These are phyloP conservation scores for Talaromyces ruber DNA, from an alignment of 495 filamentous ascomycete species.

Conservation along the genomic window DNA sequence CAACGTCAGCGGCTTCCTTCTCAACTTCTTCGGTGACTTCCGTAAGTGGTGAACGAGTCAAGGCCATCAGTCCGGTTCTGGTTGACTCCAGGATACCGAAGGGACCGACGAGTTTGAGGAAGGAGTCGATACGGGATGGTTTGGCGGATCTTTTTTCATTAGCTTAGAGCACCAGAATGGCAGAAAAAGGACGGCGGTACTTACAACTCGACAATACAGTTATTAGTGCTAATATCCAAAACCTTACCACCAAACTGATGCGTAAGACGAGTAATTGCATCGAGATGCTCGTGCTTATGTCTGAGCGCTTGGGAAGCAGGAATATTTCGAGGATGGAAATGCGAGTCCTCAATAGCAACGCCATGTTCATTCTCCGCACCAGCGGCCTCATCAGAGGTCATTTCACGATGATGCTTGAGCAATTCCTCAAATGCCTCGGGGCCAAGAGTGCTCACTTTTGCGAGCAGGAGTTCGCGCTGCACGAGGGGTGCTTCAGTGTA, in stretches of 20 bases:
- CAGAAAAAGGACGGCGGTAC: conserved; percentile 19
- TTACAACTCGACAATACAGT: conserved; percentile 96
- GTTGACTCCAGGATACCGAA: conserved; percentile 96
- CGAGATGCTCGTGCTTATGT: conserved; percentile 94
- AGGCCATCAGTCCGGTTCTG: conserved; percentile 89
- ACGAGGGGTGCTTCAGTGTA: conserved; percentile 91
- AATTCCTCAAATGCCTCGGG: conserved; percentile 98
- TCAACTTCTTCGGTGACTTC: conserved; percentile 62
- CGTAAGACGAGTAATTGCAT: conserved; percentile 86
- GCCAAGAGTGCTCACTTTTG: conserved; percentile 90
- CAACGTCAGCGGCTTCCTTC: conserved; percentile 82
- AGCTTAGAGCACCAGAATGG: not conserved
- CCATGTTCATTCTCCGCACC: conserved; percentile 26
- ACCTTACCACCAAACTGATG: conserved; percentile 98
- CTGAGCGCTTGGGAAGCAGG: conserved; percentile 78
- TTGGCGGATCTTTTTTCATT: conserved; percentile 68
- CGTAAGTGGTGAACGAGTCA: conserved; percentile 84
- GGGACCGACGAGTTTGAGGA: conserved; percentile 90
- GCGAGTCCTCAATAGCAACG: conserved; percentile 26
- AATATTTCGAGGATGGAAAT: conserved; percentile 83
- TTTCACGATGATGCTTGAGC: conserved; percentile 82
- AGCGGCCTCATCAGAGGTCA: conserved; percentile 32
- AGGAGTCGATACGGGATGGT: conserved; percentile 87
- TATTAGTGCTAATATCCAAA: conserved; percentile 93
- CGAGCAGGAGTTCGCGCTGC: conserved; percentile 90